Evolutionary conservation across 169 alveolate genomes (phyloP).

Genomic region (Perkinsus marinus): DNA sequence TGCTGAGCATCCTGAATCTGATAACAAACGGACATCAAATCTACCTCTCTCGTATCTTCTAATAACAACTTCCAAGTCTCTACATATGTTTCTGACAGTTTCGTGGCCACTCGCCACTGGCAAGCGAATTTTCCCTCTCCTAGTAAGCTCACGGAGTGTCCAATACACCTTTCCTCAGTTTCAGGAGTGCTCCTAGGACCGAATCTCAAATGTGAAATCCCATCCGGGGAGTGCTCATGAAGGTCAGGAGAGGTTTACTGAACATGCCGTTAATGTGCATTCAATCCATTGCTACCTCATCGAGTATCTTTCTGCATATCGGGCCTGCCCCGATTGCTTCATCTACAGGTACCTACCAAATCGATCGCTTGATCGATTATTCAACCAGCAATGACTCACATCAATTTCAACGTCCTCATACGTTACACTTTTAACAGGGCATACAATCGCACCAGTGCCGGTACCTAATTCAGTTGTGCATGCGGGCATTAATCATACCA

Average conservation of each 20-base stretch:
- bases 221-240: too few species aligned
- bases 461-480: background rate
- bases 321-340: background rate
- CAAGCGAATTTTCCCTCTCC: too few species aligned
- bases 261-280: too few species aligned
- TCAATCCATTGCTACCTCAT: background rate
- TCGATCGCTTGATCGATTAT: background rate
- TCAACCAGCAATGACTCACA: background rate
- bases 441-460: background rate
- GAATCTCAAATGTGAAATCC: too few species aligned
- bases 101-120: too few species aligned
- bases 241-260: too few species aligned
- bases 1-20: background rate
- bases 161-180: too few species aligned
- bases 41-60: background rate
- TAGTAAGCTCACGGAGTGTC: too few species aligned
- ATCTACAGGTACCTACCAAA: background rate
- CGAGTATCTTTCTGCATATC: background rate
- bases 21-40: too few species aligned
- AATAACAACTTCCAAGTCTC: background rate
- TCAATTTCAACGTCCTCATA: background rate
- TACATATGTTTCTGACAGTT: too few species aligned
- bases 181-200: too few species aligned
- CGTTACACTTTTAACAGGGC: background rate
- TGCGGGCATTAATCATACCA: background rate